phyloP scores from a whole-genome alignment of 2,329 filamentous ascomycete species.

The Neofusicoccum cordaticola region DNA sequence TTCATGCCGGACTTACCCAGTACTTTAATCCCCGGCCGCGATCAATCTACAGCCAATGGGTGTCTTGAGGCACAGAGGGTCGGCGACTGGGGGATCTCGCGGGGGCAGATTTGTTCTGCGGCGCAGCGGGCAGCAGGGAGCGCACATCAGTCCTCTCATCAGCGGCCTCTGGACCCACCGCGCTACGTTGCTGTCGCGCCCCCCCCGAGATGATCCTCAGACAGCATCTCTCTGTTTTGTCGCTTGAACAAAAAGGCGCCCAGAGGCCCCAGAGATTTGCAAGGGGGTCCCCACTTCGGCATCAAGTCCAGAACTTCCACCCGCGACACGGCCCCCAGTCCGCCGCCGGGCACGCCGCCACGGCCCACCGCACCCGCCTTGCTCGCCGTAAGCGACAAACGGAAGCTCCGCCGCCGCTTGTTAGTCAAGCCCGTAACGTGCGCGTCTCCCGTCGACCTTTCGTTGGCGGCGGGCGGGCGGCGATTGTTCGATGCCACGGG shows the following conservation, averaged over 20 bases:
- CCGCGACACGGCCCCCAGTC: not conserved
- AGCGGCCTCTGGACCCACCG: not conserved
- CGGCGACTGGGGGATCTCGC: not conserved
- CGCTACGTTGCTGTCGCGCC: not conserved
- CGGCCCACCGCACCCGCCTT: not conserved
- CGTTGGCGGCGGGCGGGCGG: too few relatives aligned
- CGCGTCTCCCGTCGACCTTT: not conserved
- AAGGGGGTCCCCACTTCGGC: not conserved
- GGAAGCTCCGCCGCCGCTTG: not conserved
- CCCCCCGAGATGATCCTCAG: not conserved
- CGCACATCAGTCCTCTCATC: not conserved
- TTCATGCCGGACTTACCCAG: not conserved
- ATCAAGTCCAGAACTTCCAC: not conserved
- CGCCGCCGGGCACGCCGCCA: not conserved
- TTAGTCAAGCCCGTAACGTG: not conserved
- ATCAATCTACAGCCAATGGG: not conserved
- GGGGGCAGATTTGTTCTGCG: not conserved
- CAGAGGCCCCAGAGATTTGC: not conserved
- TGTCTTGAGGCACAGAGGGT: not conserved
- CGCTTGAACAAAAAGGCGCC: too few relatives aligned
- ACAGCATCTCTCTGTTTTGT: not conserved
- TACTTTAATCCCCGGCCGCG: not conserved
- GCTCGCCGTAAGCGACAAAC: conserved; percentile 7
- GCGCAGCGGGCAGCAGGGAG: not conserved
- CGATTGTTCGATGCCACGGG: not conserved